phyloP scores from a whole-genome alignment of 192 early-diverging fungal genomes.

The Backusella circina region DNA sequence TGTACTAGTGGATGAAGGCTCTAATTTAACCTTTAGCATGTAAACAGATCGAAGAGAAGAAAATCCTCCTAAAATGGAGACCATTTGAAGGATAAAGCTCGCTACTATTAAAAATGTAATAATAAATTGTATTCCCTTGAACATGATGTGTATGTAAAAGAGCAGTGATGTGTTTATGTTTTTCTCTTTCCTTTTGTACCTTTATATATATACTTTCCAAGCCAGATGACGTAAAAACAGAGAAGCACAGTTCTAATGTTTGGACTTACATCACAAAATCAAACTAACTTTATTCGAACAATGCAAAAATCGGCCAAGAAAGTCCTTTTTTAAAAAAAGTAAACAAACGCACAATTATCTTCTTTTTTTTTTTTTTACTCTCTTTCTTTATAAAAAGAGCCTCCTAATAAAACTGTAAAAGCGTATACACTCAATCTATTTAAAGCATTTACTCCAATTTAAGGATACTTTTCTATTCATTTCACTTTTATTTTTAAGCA shows the following conservation, averaged over 20 bases:
- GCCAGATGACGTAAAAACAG: neutral
- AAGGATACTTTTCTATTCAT: neutral
- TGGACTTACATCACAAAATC: neutral
- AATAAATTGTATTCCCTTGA: neutral
- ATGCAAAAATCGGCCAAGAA: neutral
- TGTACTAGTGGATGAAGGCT: neutral
- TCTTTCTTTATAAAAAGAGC: neutral
- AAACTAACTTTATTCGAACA: neutral
- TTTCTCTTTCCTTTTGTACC: neutral
- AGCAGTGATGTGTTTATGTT: neutral
- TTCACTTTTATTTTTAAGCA: neutral
- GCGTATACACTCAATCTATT: neutral
- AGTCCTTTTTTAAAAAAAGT: neutral
- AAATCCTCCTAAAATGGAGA: neutral
- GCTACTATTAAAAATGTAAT: neutral
- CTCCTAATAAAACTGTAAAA: neutral
- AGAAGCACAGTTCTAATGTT: neutral
- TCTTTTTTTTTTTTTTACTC: neutral
- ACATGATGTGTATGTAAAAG: neutral
- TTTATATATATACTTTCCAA: neutral
- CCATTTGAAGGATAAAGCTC: neutral
- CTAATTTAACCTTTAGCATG: neutral
- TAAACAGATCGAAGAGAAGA: neutral
- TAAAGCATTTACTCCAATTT: neutral
- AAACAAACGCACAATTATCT: neutral